Evolutionary conservation across 164 flowering plant species (phyloP).

Genomic region (Tetracentron sinense): DNA sequence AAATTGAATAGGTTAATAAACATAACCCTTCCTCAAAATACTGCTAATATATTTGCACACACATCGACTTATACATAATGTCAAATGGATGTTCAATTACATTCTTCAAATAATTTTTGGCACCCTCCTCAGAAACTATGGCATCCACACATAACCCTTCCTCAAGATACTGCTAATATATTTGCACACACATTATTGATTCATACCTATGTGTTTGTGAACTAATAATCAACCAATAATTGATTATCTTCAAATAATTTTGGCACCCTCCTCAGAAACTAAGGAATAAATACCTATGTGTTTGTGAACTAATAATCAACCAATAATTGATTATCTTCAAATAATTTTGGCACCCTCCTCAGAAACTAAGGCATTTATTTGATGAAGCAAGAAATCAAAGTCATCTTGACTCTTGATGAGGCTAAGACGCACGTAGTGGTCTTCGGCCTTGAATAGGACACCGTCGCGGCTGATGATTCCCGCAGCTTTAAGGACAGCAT

Average conservation of each 20-base stretch:
- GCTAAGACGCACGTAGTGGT: slow-evolving; percentile 50
- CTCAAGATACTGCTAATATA: neutral
- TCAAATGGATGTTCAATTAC: too few relatives aligned
- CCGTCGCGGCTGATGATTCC: slow-evolving; percentile 53
- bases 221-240: too few relatives aligned
- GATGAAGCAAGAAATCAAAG: slow-evolving; percentile 33
- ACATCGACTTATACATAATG: too few relatives aligned
- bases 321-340: slow-evolving; percentile 11
- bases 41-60: neutral
- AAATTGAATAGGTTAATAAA: neutral
- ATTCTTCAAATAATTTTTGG: too few relatives aligned
- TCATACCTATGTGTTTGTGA: too few relatives aligned
- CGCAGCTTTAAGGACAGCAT: slow-evolving; percentile 37
- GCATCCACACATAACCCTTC: neutral
- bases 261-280: too few relatives aligned
- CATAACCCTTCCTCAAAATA: neutral
- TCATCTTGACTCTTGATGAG: slow-evolving; percentile 42
- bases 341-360: slow-evolving; percentile 21
- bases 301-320: neutral
- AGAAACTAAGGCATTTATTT: slow-evolving; percentile 24
- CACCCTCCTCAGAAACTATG: too few relatives aligned
- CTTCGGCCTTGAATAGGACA: slow-evolving; percentile 27
- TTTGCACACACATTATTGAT: neutral
- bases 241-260: too few relatives aligned
- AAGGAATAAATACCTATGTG: too few relatives aligned